Evolutionary conservation across 2,329 filamentous ascomycete species (phyloP).

Genomic region (Xylariaceae sp.): DNA sequence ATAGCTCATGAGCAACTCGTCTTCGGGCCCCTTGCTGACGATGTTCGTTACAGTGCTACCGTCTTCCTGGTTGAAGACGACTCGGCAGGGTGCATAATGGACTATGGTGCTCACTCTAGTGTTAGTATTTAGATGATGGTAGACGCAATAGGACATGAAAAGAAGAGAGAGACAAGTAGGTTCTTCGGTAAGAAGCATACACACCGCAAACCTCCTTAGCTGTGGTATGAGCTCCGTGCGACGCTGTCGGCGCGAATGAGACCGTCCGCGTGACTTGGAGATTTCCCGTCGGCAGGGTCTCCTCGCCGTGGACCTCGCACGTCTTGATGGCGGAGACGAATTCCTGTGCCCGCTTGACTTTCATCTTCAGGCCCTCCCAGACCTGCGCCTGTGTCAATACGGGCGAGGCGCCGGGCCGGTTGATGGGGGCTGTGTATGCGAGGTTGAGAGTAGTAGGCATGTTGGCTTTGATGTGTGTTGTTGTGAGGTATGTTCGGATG

Average conservation of each 20-base stretch:
- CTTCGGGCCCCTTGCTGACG: slow-evolving; percentile 28
- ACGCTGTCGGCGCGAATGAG: slow-evolving; percentile 23
- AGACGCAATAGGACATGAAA: no score
- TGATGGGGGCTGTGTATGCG: slow-evolving; percentile 35
- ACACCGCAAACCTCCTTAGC: slow-evolving; percentile 30
- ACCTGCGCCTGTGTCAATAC: slow-evolving; percentile 30
- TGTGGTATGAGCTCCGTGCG: background rate
- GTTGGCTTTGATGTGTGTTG: slow-evolving; percentile 5
- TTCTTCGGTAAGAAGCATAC: background rate
- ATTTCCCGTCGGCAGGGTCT: slow-evolving; percentile 19
- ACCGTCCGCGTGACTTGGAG: slow-evolving; percentile 30
- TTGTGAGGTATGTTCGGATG: background rate
- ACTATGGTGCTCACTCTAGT: slow-evolving; percentile 8
- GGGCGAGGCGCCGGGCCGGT: slow-evolving; percentile 29
- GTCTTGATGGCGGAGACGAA: slow-evolving; percentile 35
- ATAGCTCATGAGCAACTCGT: slow-evolving; percentile 33
- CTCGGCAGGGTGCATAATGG: slow-evolving; percentile 30
- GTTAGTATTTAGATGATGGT: no score
- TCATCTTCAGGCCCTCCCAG: slow-evolving; percentile 36
- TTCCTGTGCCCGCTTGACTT: slow-evolving; percentile 33
- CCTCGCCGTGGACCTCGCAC: slow-evolving; percentile 31
- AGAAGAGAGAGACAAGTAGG: slow-evolving; percentile 5
- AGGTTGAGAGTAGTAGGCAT: slow-evolving; percentile 35
- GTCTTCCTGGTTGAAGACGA: slow-evolving; percentile 35
- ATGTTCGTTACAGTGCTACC: slow-evolving; percentile 35